Evolutionary conservation across 768 basidiomycete genomes (phyloP).

Genomic region (Lactarius tabidus): DNA sequence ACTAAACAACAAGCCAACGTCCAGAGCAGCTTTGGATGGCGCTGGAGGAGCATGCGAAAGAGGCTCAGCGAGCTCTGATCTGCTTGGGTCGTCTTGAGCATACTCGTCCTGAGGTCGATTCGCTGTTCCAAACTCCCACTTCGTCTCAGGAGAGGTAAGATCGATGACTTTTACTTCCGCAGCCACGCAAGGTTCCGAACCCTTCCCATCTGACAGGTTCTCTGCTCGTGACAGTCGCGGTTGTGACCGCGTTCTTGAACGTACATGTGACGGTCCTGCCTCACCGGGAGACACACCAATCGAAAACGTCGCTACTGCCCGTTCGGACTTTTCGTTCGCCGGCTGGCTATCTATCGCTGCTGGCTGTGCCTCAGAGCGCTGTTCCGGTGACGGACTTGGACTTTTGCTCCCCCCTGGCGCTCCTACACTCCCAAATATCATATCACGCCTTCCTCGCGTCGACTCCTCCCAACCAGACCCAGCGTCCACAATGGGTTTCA

Average conservation of each 20-base stretch:
- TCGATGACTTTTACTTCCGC: constrained; percentile 32
- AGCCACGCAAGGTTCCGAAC: neutral
- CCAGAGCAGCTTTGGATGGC: constrained; percentile 11
- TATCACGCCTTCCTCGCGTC: constrained; percentile 12
- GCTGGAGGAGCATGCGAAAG: neutral
- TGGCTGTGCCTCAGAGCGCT: constrained; percentile 7
- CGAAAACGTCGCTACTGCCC: constrained; percentile 38
- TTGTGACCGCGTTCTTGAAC: constrained; percentile 33
- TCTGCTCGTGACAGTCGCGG: constrained; percentile 12
- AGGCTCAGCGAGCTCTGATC: neutral
- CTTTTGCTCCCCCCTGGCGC: constrained; percentile 18
- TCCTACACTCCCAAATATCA: constrained; percentile 26
- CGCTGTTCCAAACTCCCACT: constrained; percentile 60
- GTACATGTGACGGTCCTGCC: constrained; percentile 30
- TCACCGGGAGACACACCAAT: constrained; percentile 45
- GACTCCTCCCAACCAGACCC: constrained; percentile 2
- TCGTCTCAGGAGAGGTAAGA: constrained; percentile 34
- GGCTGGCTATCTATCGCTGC: neutral
- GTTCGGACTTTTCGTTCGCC: constrained; percentile 29
- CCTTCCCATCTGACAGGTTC: constrained; percentile 6
- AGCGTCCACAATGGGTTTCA: constrained; percentile 24
- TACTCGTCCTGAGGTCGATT: constrained; percentile 15
- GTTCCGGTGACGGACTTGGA: constrained; percentile 28
- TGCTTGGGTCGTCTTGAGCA: constrained; percentile 7
- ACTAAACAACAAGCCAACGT: constrained; percentile 20